Conservation (phyloP, 2,329 filamentous ascomycete genomes). For the Fusarium neocosmosporiellum region DNA sequence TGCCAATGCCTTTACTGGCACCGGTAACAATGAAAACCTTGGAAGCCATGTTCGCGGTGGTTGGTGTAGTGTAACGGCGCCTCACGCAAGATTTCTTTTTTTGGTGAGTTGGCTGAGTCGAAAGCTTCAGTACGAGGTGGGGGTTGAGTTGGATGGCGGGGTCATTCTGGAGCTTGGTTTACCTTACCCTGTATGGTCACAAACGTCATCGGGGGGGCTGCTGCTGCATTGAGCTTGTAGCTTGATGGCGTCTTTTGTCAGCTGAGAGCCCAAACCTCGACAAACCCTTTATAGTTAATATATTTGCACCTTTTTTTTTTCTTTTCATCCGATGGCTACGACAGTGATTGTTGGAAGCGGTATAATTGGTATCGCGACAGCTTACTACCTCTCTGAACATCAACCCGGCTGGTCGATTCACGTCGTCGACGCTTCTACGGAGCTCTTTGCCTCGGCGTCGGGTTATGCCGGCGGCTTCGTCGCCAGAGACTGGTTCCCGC, state of each 20-base stretch:
- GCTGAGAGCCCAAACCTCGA: neutral
- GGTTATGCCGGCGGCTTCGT: constrained; percentile 81
- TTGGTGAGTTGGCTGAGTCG: constrained; percentile 6
- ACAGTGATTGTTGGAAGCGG: constrained; percentile 77
- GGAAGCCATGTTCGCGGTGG: constrained; percentile 53
- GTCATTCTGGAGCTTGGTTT: constrained; percentile 22
- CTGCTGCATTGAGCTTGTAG: neutral
- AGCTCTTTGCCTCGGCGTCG: constrained; percentile 79
- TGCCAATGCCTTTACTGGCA: constrained; percentile 71
- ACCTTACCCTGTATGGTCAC: constrained; percentile 34
- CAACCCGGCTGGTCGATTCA: constrained; percentile 57
- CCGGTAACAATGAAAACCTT: constrained; percentile 79
- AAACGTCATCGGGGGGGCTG: constrained; percentile 31
- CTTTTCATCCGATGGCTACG: constrained; percentile 51
- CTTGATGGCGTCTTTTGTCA: constrained; percentile 2
- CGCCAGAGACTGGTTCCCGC: constrained; percentile 77
- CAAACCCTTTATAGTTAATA: neutral
- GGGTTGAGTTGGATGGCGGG: constrained; percentile 24
- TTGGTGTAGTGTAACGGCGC: neutral
- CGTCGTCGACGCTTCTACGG: constrained; percentile 58
- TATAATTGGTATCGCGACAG: constrained; percentile 76
- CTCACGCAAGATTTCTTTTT: neutral
- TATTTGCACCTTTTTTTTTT: neutral
- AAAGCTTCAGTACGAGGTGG: constrained; percentile 21
- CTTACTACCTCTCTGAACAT: constrained; percentile 74